A percentile compares a stretch with the other conserved stretches of the same genome.
Evolutionary conservation across 805 yeast genomes (phyloP).

Genomic region (Hyphopichia homilentoma): DNA sequence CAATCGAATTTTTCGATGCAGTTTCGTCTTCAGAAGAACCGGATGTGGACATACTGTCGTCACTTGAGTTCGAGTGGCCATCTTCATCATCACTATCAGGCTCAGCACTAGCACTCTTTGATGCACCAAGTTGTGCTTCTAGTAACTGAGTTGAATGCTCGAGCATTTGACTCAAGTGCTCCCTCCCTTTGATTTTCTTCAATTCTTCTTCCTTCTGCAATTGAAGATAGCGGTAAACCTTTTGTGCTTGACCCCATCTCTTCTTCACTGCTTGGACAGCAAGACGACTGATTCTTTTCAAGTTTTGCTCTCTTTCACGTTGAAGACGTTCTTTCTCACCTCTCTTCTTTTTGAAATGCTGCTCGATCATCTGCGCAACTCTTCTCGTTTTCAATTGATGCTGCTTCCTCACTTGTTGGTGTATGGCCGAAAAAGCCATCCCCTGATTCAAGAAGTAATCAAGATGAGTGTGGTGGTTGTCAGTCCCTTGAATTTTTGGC

Average conservation of each 20-base stretch:
- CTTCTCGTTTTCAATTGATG: constrained; percentile 67
- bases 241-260: constrained; percentile 88
- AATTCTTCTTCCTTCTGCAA: constrained; percentile 76
- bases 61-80: constrained; percentile 13
- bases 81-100: constrained; percentile 16
- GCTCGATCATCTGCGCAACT: constrained; percentile 78
- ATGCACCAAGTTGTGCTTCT: constrained; percentile 71
- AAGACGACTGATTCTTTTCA: constrained; percentile 68
- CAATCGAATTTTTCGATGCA: constrained; percentile 7
- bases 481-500: constrained; percentile 42
- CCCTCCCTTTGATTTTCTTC: constrained; percentile 77
- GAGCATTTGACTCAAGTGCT: constrained; percentile 80
- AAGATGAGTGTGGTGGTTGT: constrained; percentile 47
- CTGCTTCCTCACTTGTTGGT: constrained; percentile 60
- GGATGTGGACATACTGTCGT: constrained; percentile 16
- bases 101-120: constrained; percentile 19
- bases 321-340: constrained; percentile 85
- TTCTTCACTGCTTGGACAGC: constrained; percentile 82
- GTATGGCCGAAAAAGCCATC: constrained; percentile 60
- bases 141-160: constrained; percentile 88
- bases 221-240: constrained; percentile 70
- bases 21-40: constrained; percentile 10
- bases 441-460: constrained; percentile 82
- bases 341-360: constrained; percentile 76
- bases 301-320: constrained; percentile 69